Base-by-base conservation (phyloP, 768 basidiomycete genomes). In the Kwoniella heveanensis region DNA sequence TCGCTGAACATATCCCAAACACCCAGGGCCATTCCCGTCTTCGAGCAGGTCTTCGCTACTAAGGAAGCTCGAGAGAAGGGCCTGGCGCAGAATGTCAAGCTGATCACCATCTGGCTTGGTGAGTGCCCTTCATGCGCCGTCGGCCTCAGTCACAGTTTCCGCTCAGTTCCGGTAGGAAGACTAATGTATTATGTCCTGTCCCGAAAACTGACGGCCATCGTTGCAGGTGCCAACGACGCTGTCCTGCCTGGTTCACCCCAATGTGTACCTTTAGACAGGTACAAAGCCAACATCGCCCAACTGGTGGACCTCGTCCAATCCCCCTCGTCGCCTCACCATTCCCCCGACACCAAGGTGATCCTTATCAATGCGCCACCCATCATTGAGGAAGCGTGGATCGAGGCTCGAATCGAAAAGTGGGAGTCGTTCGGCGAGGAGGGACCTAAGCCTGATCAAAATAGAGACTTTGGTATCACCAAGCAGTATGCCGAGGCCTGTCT, bases 91-190 rank as follows among this genome's bases (percentile, higher is more conserved):
- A 85, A 83, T 49, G 83, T 92, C 36, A 86, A 85, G 46, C 78
- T 94, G n/a, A 82, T 94, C 63, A 86, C 86, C 6, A 86, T 95
- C 73, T 96, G 91, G 91, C 90, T 90, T 64, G 92, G 92, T 52
- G 30, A 24, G 72, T 65, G 17, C n/a, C n/a, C n/a, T n/a, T n/a
- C n/a, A n/a, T n/a, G n/a, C n/a, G n/a, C n/a, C n/a, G n/a, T n/a
- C n/a, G n/a, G n/a, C n/a, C n/a, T n/a, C n/a, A n/a, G n/a, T n/a
- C n/a, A n/a, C n/a, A n/a, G n/a, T n/a, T n/a, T n/a, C n/a, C n/a
- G n/a, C n/a, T n/a, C n/a, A n/a, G n/a, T n/a, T n/a, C n/a, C n/a
- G n/a, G n/a, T n/a, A n/a, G n/a, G n/a, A n/a, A n/a, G n/a, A n/a
- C n/a, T n/a, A n/a, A n/a, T n/a, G n/a, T n/a, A n/a, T n/a, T n/a